phyloP scores from a whole-genome alignment of 805 yeast genomes.

The Lipomyces orientalis region DNA sequence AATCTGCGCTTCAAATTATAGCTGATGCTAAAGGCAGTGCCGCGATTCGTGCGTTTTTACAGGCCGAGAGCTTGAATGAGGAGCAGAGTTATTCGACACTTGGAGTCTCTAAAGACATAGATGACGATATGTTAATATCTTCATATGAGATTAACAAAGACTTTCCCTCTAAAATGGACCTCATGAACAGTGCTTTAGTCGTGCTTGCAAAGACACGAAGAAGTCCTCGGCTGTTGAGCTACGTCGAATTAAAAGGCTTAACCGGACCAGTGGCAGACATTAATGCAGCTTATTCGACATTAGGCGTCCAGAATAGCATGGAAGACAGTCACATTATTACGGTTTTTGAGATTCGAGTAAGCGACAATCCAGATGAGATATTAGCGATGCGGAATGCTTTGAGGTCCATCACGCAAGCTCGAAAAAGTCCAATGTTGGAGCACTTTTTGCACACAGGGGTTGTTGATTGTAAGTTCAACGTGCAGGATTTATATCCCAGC shows the following conservation, averaged over 20 bases:
- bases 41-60: slow-evolving; percentile 60
- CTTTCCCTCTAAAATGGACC: slow-evolving; percentile 27
- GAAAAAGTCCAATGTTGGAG: slow-evolving; percentile 64
- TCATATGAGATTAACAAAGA: slow-evolving; percentile 76
- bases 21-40: slow-evolving; percentile 65
- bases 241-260: slow-evolving; percentile 40
- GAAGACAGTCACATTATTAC: slow-evolving; percentile 36
- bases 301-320: slow-evolving; percentile 35
- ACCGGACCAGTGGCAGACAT: slow-evolving; percentile 33
- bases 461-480: slow-evolving; percentile 20
- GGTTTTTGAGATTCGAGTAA: slow-evolving; percentile 47
- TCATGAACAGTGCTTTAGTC: slow-evolving; percentile 40
- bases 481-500: neutral
- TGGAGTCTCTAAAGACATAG: slow-evolving; percentile 58
- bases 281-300: slow-evolving; percentile 32
- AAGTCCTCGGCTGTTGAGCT: slow-evolving; percentile 41
- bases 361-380: slow-evolving; percentile 55
- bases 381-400: slow-evolving; percentile 64
- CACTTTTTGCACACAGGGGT: slow-evolving; percentile 52
- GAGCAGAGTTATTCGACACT: slow-evolving; percentile 58
- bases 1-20: slow-evolving; percentile 65
- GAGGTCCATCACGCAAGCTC: slow-evolving; percentile 61
- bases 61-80: slow-evolving; percentile 49
- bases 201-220: slow-evolving; percentile 43
- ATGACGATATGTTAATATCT: slow-evolving; percentile 74